These are phyloP conservation scores for Coprinellus aureogranulatus DNA, from an alignment of 768 basidiomycete species.

Conservation along the genomic window DNA sequence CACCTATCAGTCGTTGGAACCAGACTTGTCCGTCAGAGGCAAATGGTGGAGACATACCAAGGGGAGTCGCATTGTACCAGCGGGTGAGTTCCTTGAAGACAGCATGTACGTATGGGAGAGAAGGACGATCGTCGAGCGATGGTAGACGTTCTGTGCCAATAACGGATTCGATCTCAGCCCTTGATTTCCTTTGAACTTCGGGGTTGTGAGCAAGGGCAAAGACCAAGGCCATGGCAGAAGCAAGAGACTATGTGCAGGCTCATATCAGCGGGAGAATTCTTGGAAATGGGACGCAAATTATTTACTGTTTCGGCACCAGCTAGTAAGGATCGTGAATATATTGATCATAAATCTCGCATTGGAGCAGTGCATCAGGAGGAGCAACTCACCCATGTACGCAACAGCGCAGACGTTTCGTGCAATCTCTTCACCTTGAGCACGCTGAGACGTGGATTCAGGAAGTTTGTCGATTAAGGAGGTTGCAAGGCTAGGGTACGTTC, in stretches of 20 bases:
- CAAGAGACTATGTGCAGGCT: slow-evolving; percentile 9
- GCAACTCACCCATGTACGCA: slow-evolving; percentile 31
- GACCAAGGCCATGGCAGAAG: slow-evolving; percentile 30
- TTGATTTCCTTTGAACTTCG: slow-evolving; percentile 18
- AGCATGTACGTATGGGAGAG: slow-evolving; percentile 16
- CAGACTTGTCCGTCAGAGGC: too few species aligned
- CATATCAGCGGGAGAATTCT: too few species aligned
- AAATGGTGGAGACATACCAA: too few species aligned
- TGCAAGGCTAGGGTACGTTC: not conserved
- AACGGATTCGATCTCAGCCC: slow-evolving; percentile 15
- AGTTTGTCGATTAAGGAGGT: slow-evolving; percentile 1
- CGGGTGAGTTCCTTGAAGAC: slow-evolving; percentile 12
- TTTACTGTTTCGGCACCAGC: slow-evolving; percentile 42
- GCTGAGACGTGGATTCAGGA: not conserved
- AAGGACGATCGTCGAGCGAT: slow-evolving; percentile 6
- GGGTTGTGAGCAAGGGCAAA: slow-evolving; percentile 36
- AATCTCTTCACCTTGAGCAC: not conserved
- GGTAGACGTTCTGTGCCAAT: slow-evolving; percentile 13
- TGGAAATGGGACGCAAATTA: too few species aligned
- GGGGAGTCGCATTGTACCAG: slow-evolving; percentile 8
- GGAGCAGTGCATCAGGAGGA: not conserved
- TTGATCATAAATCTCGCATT: too few species aligned
- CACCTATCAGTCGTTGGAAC: too few species aligned
- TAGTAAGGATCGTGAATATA: too few species aligned
- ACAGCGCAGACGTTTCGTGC: slow-evolving; percentile 11